Conservation (phyloP, 495 filamentous ascomycete species). For the Sporormia fimetaria region DNA sequence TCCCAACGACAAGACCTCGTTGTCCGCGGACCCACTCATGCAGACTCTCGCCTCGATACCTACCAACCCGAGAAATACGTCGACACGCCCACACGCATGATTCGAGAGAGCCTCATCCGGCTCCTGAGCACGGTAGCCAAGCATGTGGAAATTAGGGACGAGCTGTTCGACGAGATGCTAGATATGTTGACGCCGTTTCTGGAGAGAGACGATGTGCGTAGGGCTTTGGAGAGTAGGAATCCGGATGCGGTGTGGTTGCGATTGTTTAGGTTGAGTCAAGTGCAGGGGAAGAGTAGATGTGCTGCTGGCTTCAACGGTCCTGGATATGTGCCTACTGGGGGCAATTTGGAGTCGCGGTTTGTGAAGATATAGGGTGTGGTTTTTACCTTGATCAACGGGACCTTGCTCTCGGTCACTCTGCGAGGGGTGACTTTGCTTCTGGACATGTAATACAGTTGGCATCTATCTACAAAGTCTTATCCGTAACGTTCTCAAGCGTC, state of each 20-base stretch:
- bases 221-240: slow-evolving; percentile 48
- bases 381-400: too few species aligned
- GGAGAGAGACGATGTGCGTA: slow-evolving; percentile 39
- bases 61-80: slow-evolving; percentile 26
- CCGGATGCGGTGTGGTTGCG: slow-evolving; percentile 62
- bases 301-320: neutral
- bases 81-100: slow-evolving; percentile 42
- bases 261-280: slow-evolving; percentile 4
- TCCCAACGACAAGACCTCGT: neutral
- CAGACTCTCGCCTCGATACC: neutral
- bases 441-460: too few species aligned
- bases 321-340: too few species aligned
- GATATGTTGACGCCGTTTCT: slow-evolving; percentile 45
- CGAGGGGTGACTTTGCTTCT: too few species aligned
- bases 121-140: slow-evolving; percentile 44
- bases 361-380: too few species aligned
- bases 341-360: too few species aligned
- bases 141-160: slow-evolving; percentile 48
- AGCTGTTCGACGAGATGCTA: slow-evolving; percentile 58
- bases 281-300: neutral
- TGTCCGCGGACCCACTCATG: too few species aligned
- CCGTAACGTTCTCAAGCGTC: too few species aligned
- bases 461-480: too few species aligned
- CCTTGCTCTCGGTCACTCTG: too few species aligned
- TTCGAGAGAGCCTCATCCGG: slow-evolving; percentile 48